Evolutionary conservation across 352 stramenopile genomes (phyloP).

Genomic region (Phytophthora hibernalis): DNA sequence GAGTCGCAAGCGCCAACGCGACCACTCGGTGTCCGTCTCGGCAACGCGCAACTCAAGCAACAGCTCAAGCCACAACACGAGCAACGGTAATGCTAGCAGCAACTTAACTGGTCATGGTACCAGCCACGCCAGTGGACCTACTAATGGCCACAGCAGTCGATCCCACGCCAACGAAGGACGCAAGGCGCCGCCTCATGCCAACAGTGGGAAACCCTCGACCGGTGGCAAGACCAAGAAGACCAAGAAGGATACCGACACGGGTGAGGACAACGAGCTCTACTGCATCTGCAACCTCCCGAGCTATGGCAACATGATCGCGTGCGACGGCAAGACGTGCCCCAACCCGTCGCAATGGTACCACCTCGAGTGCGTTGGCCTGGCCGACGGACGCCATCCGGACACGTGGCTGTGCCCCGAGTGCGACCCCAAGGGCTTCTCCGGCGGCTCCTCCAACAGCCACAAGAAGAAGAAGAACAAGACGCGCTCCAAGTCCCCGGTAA

Average conservation of each 20-base stretch:
- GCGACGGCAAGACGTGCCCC: constrained; percentile 87
- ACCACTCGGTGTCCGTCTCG: constrained; percentile 46
- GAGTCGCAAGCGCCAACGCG: constrained; percentile 75
- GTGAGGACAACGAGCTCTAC: constrained; percentile 90
- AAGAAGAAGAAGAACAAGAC: constrained; percentile 89
- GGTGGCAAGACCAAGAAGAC: constrained; percentile 57
- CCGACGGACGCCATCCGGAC: constrained; percentile 80
- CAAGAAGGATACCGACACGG: constrained; percentile 71
- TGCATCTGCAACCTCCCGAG: constrained; percentile 88
- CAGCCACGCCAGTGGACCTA: constrained; percentile 22
- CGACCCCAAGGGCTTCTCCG: constrained; percentile 76
- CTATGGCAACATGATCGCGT: constrained; percentile 92
- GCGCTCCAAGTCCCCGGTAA: constrained; percentile 78
- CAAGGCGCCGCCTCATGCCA: constrained; percentile 32
- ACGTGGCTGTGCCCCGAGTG: constrained; percentile 90
- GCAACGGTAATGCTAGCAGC: constrained; percentile 21
- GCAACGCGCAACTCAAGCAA: constrained; percentile 30
- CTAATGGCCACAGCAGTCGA: constrained; percentile 28
- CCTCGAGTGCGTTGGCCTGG: constrained; percentile 85
- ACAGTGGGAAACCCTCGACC: constrained; percentile 32
- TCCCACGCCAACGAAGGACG: constrained; percentile 32
- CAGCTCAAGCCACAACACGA: constrained; percentile 33
- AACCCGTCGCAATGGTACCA: constrained; percentile 92
- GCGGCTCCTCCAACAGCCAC: constrained; percentile 68
- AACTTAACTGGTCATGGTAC: constrained; percentile 23